Base-by-base conservation (phyloP, 1,284 basidiomycete species). In the Xanthoconium separans region DNA sequence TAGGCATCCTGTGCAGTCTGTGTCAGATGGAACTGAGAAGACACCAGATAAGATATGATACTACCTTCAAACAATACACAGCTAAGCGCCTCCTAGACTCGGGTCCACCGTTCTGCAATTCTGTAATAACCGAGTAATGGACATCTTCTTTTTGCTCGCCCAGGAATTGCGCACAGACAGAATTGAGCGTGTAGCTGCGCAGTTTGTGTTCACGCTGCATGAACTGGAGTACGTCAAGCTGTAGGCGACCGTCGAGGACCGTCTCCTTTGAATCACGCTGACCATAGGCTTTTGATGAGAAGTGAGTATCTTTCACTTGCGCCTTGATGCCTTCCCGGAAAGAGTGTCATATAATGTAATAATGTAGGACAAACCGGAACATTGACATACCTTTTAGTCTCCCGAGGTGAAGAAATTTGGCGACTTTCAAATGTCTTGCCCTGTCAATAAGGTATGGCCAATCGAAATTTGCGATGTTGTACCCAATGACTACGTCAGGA, bases 91-190 rank as follows among this genome's bases (percentile, higher is more conserved):
- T 79, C 47, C 95, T 76, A 3, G 93, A 93, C 68, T 98, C 95
- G 0, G 93, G 80, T 0, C 89, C 95, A 63, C 95, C 95, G 64
- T 97, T 97, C 70, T 98, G 95, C 31, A 98, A 74, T 49, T 97
- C 94, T 0, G 95, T 97, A 64, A 98, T 98, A 57, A 96, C 93
- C 1, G 95, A 97, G 66, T 98, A 88, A 65, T 98, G 95, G 22
- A 98, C 95, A 61, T 98, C 95, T 69, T 98, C 95, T 70, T 98
- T 98, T 70, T 98, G 95, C 69, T 98, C 95, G 29, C 93, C 93
- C 3, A 98, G 77, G 73, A 98, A 98, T 64, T 95, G 92, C 2
- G 95, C 89, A 69, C 95, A 98, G 46, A 98, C 95, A 2, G 95
- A 89, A 70, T 98, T 98, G 59, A 98, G 85, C 1, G 95, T 93